These are phyloP conservation scores for Grosmannia clavigera DNA, from an alignment of 2,329 filamentous ascomycete species.

Conservation along the genomic window DNA sequence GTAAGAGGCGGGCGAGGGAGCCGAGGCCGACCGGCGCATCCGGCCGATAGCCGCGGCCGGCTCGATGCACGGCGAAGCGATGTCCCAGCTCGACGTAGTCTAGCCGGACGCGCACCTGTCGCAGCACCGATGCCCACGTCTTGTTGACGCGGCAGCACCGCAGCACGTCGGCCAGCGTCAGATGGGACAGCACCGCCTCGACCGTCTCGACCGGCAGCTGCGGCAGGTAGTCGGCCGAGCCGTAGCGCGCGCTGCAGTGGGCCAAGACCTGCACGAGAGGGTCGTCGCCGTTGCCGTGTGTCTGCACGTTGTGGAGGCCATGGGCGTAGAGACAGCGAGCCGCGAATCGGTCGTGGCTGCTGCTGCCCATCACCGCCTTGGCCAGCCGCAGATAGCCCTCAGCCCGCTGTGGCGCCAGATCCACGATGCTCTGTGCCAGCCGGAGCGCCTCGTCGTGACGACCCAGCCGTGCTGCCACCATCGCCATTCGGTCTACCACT, in stretches of 20 bases:
- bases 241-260: constrained; percentile 3
- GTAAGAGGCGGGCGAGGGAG: neutral
- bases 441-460: neutral
- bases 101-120: neutral
- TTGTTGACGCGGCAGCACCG: constrained; percentile 5
- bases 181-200: constrained; percentile 6
- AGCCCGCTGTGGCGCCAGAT: constrained; percentile 6
- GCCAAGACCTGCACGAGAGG: neutral
- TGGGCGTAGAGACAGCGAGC: constrained; percentile 11
- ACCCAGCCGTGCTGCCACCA: neutral
- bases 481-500: constrained; percentile 4
- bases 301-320: constrained; percentile 8
- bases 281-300: neutral
- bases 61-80: neutral
- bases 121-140: constrained; percentile 2
- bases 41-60: no score
- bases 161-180: constrained; percentile 5
- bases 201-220: constrained; percentile 8
- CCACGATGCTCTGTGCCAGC: constrained; percentile 7
- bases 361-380: constrained; percentile 1
- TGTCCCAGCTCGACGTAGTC: neutral
- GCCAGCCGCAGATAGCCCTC: constrained; percentile 11
- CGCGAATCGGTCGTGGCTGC: neutral
- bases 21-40: neutral
- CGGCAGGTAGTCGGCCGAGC: constrained; percentile 7